phyloP scores from a whole-genome alignment of 2,329 filamentous ascomycete species.

The Remersonia thermophila region DNA sequence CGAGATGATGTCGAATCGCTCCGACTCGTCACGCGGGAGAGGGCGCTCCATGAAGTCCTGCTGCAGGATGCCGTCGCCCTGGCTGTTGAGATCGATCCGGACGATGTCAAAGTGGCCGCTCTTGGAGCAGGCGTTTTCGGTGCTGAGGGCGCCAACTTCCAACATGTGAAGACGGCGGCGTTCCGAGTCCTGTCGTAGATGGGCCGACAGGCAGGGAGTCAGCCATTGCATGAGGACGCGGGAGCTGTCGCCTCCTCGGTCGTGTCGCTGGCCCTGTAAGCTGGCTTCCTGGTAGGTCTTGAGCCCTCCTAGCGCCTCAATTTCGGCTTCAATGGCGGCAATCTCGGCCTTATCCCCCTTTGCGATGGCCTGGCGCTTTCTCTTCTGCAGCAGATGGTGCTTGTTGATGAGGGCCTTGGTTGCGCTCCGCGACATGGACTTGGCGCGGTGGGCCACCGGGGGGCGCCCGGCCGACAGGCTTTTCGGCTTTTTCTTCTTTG shows the following conservation, averaged over 20 bases:
- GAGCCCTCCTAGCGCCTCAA: conserved; percentile 47
- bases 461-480: conserved; percentile 43
- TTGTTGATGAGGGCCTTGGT: conserved; percentile 53
- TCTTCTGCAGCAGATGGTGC: conserved; percentile 54
- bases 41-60: conserved; percentile 92
- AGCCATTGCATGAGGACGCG: conserved; percentile 53
- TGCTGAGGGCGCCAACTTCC: conserved; percentile 80
- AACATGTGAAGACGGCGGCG: conserved; percentile 49
- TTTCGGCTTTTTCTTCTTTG: conserved; percentile 30
- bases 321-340: conserved; percentile 36
- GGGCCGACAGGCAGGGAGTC: conserved; percentile 22
- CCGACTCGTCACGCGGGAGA: conserved; percentile 46
- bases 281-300: conserved; percentile 55
- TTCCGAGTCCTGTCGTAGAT: not conserved
- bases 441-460: conserved; percentile 38
- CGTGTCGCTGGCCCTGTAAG: conserved; percentile 52
- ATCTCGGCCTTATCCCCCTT: conserved; percentile 40
- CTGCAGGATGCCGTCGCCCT: conserved; percentile 65
- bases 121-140: conserved; percentile 69
- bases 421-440: conserved; percentile 51
- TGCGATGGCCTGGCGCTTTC: conserved; percentile 40
- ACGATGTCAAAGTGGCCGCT: conserved; percentile 59
- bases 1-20: conserved; percentile 79
- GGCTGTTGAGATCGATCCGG: conserved; percentile 83
- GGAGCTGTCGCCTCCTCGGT: conserved; percentile 57